Conservation (phyloP, 495 filamentous ascomycete genomes). For the Usnea hakonensis region DNA sequence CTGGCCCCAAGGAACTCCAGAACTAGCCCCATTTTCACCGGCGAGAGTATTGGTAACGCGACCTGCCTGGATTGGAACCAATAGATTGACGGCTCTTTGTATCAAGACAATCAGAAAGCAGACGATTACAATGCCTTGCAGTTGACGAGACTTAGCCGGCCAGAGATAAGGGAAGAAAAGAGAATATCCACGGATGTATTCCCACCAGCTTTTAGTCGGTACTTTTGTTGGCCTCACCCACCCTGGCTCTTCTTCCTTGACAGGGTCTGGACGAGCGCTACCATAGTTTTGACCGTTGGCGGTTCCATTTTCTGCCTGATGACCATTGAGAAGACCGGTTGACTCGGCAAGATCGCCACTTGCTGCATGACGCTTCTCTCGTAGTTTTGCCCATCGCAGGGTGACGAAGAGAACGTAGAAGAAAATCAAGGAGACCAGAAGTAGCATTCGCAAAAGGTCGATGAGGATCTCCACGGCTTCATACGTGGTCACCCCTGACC, state of each 20-base stretch:
- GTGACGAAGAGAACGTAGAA: conserved; percentile 53
- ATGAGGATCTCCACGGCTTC: conserved; percentile 54
- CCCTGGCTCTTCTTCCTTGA: conserved; percentile 27
- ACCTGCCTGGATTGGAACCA: conserved; percentile 71
- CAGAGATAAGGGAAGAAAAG: conserved; percentile 93
- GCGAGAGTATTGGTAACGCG: conserved; percentile 61
- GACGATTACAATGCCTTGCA: conserved; percentile 68
- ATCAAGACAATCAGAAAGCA: conserved; percentile 71
- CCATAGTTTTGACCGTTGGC: conserved; percentile 49
- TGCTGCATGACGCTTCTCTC: conserved; percentile 16
- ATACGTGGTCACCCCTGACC: conserved; percentile 52
- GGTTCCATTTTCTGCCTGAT: conserved; percentile 36
- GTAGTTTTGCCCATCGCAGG: conserved; percentile 23
- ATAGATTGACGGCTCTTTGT: conserved; percentile 71
- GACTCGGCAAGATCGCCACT: conserved; percentile 43
- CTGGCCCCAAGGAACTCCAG: conserved; percentile 52
- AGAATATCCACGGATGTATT: conserved; percentile 75
- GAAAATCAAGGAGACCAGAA: conserved; percentile 49
- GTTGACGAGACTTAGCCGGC: conserved; percentile 64
- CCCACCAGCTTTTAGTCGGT: conserved; percentile 72
- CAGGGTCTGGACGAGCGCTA: conserved; percentile 30
- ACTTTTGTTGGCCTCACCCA: conserved; percentile 63
- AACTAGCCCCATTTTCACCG: conserved; percentile 25
- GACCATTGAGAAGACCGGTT: conserved; percentile 43
- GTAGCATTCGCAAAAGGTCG: conserved; percentile 50